These are phyloP conservation scores for Nicotiana benthamiana DNA, from an alignment of 257 asterid genomes.

Conservation along the genomic window DNA sequence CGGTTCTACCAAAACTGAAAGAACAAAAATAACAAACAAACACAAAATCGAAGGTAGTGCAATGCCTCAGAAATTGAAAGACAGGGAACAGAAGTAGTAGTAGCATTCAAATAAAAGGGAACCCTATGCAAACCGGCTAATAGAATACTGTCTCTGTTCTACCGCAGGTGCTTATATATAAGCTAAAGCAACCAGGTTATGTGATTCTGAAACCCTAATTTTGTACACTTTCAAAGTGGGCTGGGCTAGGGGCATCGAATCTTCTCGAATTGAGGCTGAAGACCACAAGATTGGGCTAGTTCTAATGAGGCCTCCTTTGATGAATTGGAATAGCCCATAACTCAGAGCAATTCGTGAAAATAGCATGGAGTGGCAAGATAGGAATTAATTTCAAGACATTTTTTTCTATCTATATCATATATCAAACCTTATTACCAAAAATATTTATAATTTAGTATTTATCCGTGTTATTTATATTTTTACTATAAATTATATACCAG, in stretches of 20 bases:
- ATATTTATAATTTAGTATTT: too few relatives aligned
- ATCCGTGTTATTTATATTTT: too few relatives aligned
- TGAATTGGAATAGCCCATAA: neutral
- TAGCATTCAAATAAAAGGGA: neutral
- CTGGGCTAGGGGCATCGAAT: neutral
- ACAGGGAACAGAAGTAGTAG: too few relatives aligned
- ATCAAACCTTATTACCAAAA: too few relatives aligned
- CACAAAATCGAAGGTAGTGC: neutral
- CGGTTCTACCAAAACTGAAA: neutral
- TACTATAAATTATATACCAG: too few relatives aligned
- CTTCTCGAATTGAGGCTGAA: neutral
- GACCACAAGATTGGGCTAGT: neutral
- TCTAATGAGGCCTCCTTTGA: neutral
- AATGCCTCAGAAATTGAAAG: neutral
- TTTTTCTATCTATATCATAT: too few relatives aligned
- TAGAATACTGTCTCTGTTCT: fast-evolving
- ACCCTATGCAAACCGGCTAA: neutral
- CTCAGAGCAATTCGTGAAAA: too few relatives aligned
- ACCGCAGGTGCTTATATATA: neutral
- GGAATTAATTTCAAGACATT: too few relatives aligned
- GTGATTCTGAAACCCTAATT: neutral
- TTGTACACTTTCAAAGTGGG: neutral
- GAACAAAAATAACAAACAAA: neutral
- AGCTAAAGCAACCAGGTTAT: neutral
- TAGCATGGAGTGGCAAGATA: too few relatives aligned